Base-by-base conservation (phyloP, 768 basidiomycete species). In the Leccinum rimulosum region DNA sequence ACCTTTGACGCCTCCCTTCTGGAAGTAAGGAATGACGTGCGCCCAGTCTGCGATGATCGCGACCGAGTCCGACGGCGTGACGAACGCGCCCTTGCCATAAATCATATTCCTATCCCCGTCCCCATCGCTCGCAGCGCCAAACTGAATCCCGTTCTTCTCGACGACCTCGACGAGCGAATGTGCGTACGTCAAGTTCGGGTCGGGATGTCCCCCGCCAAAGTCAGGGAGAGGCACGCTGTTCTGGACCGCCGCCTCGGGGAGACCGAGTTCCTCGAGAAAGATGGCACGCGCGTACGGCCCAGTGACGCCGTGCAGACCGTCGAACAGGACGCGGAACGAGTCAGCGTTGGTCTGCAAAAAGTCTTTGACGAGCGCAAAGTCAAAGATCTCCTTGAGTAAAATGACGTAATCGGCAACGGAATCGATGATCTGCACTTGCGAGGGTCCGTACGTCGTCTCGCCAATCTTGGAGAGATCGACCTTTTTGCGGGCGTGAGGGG, bases 31-130 rank as follows among this genome's bases (percentile, higher is more conserved):
- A 64, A 95, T 95, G 56, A 81, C 80, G 58, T 95, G 84, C 14
- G 92, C 93, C 93, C 93, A 98, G 75, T 98, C 88, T 33, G 97
- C 97, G 69, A 99, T 99, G 79, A 99, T 94, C 28, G 97, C 97
- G 59, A 99, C 96, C 9, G 93, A 95, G 76, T 99, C 97, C 8
- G 89, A 91, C 15, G 97, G 97, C 11, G 96, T 98, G 62, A 99
- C 97, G 74, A 99, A 99, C 49, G 97, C 97, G 61, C 91, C 89
- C 73, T 91, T 89, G 66, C 97, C 97, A 75, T 99, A 99, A 71
- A 99, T 98, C 97, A 99, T 98, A 81, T 99, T 98, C 63, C 97
- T 79, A 74, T 98, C 97, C 43, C 97, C 96, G 66, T 98, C 97
- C 30, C 97, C 97, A 71, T 99, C 97, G 61, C 88, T 91, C 8